Evolutionary conservation across 352 stramenopile genomes (phyloP).

Genomic region (Phytophthora melonis): DNA sequence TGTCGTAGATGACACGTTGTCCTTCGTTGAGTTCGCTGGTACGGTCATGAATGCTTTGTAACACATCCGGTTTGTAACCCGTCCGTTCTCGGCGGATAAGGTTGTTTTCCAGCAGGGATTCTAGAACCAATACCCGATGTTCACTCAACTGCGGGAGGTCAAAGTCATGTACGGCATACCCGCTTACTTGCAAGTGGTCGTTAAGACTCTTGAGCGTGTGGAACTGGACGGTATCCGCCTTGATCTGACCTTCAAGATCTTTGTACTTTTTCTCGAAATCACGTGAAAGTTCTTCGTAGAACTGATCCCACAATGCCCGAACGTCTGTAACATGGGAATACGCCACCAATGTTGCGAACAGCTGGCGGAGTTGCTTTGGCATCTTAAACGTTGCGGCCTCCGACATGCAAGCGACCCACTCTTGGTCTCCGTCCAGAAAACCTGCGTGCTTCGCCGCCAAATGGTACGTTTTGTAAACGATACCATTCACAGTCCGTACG

Average conservation of each 20-base stretch:
- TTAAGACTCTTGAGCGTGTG: no score
- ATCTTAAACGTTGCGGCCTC: slow-evolving; percentile 32
- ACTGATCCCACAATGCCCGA: no score
- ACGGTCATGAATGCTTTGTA: no score
- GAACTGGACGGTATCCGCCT: no score
- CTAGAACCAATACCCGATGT: neutral
- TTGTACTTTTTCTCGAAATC: slow-evolving; percentile 2
- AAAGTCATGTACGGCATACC: neutral
- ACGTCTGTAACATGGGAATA: no score
- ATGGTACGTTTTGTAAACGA: slow-evolving; percentile 22
- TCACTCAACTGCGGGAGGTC: neutral
- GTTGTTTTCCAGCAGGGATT: neutral
- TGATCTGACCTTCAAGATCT: no score
- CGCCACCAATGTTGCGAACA: slow-evolving; percentile 37
- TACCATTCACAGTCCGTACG: slow-evolving; percentile 24
- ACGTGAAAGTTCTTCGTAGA: slow-evolving; percentile 2
- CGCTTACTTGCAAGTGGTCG: neutral
- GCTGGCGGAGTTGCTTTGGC: slow-evolving; percentile 37
- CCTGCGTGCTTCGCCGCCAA: slow-evolving; percentile 19
- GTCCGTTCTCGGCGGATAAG: neutral
- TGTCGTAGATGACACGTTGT: no score
- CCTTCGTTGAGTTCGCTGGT: no score
- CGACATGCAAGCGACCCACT: slow-evolving; percentile 31
- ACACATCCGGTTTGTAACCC: no score
- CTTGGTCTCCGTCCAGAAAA: slow-evolving; percentile 30